Evolutionary conservation across 2,329 filamentous ascomycete species (phyloP).

Genomic region (Arthrobotrys sinensis): DNA sequence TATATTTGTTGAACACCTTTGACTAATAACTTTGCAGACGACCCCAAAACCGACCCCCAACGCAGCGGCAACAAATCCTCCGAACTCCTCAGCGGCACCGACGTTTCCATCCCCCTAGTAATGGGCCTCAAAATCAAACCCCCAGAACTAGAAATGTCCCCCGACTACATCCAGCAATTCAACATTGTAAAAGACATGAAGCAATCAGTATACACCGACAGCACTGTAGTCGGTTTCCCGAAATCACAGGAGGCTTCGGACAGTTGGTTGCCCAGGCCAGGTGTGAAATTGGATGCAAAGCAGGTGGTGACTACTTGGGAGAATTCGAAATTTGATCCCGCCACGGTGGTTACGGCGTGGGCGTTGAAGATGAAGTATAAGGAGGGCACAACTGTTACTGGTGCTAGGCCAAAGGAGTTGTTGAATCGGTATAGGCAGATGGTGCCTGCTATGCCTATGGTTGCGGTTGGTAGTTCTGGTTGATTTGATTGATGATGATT

Average conservation of each 20-base stretch:
- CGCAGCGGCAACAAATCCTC: slow-evolving; percentile 5
- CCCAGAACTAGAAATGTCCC: no score
- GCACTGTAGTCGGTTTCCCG: slow-evolving; percentile 1
- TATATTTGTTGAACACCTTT: slow-evolving; percentile 1
- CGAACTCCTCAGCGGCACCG: slow-evolving; percentile 2
- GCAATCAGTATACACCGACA: slow-evolving; percentile 1
- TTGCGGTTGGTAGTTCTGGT: slow-evolving; percentile 7
- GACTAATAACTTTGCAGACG: slow-evolving; percentile 1
- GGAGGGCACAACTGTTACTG: slow-evolving; percentile 1
- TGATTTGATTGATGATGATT: background rate
- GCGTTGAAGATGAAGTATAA: slow-evolving; percentile 7
- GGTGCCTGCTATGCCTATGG: slow-evolving; percentile 3
- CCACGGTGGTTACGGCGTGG: background rate
- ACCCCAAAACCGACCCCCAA: background rate
- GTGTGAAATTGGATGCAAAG: background rate
- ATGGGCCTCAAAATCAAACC: no score
- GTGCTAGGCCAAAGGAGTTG: slow-evolving; percentile 1
- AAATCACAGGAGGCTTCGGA: background rate
- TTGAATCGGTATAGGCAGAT: slow-evolving; percentile 5
- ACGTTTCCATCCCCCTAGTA: slow-evolving; percentile 17
- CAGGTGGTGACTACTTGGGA: slow-evolving; percentile 6
- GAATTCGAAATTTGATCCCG: slow-evolving; percentile 1
- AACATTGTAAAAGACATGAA: no score
- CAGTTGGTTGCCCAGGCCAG: background rate
- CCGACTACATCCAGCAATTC: no score